Conservation (phyloP, 2,329 filamentous ascomycete species). For the Fusarium penzigii region DNA sequence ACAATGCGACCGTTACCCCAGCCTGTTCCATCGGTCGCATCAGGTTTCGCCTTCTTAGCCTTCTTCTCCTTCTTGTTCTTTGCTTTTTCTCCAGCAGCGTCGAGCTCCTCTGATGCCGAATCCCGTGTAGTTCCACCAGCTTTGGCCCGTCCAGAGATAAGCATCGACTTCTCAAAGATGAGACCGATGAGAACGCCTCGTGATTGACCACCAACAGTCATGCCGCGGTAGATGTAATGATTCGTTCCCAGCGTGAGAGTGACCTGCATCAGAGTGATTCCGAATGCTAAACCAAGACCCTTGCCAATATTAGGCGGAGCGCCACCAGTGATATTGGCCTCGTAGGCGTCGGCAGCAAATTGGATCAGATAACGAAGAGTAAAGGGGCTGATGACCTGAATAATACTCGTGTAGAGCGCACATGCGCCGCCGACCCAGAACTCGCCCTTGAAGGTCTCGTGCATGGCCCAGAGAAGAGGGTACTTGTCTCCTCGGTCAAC, state of each 20-base stretch:
- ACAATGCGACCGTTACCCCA: constrained; percentile 93
- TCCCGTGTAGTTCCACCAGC: constrained; percentile 62
- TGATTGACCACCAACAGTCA: constrained; percentile 85
- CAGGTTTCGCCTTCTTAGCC: constrained; percentile 43
- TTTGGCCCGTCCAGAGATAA: constrained; percentile 82
- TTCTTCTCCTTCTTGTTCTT: constrained; percentile 38
- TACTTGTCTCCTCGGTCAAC: constrained; percentile 67
- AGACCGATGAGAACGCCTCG: constrained; percentile 80
- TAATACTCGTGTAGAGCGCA: constrained; percentile 69
- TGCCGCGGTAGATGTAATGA: constrained; percentile 90
- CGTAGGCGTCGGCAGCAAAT: constrained; percentile 79
- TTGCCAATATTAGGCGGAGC: constrained; percentile 68
- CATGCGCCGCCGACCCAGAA: constrained; percentile 83
- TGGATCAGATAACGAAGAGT: constrained; percentile 82
- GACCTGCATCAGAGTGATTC: constrained; percentile 83
- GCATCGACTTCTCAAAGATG: constrained; percentile 92
- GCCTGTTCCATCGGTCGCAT: constrained; percentile 65
- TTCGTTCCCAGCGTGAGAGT: constrained; percentile 78
- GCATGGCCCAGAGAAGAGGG: constrained; percentile 76
- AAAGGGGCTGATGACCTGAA: constrained; percentile 84
- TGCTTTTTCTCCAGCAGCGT: constrained; percentile 45
- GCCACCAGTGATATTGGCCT: constrained; percentile 52
- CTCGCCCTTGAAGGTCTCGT: constrained; percentile 83
- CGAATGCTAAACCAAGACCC: constrained; percentile 81
- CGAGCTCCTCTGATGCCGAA: constrained; percentile 28